A percentile compares a stretch with the other conserved stretches of the same genome.
These are phyloP conservation scores for Tylopilus intermedius DNA, from an alignment of 768 basidiomycete genomes.

Conservation along the genomic window DNA sequence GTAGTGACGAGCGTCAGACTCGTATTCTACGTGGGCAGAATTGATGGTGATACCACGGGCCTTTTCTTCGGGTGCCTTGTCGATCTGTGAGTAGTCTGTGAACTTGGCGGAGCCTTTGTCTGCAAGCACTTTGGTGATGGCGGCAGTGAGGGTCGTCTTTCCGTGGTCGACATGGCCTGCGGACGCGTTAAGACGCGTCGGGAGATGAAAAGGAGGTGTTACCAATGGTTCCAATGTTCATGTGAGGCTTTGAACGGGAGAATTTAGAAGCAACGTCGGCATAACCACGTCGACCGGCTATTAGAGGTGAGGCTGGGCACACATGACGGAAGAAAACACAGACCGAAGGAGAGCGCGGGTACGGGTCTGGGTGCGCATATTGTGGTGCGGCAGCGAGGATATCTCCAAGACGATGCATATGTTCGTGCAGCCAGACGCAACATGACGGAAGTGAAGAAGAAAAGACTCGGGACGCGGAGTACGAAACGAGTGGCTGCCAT, in stretches of 20 bases:
- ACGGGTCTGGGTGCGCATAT: conserved; percentile 9
- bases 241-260: conserved; percentile 77
- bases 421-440: conserved; percentile 27
- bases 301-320: neutral
- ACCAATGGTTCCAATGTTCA: conserved; percentile 96
- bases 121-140: conserved; percentile 91
- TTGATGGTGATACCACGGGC: conserved; percentile 99
- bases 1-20: conserved; percentile 85
- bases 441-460: conserved; percentile 20
- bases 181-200: conserved; percentile 19
- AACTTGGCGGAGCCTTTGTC: conserved; percentile 71
- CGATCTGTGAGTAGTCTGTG: conserved; percentile 94
- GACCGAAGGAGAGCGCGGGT: conserved; percentile 10
- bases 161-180: conserved; percentile 92
- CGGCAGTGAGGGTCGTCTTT: conserved; percentile 94
- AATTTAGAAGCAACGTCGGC: conserved; percentile 61
- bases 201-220: neutral
- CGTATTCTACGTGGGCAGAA: conserved; percentile 98
- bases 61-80: conserved; percentile 99
- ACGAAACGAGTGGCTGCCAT: conserved; percentile 21
- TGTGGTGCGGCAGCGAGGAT: conserved; percentile 14
- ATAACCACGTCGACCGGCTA: conserved; percentile 50
- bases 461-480: conserved; percentile 23
- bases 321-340: neutral
- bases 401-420: conserved; percentile 2